phyloP scores from a whole-genome alignment of 164 flowering plant genomes.

The Aristolochia fimbriata region DNA sequence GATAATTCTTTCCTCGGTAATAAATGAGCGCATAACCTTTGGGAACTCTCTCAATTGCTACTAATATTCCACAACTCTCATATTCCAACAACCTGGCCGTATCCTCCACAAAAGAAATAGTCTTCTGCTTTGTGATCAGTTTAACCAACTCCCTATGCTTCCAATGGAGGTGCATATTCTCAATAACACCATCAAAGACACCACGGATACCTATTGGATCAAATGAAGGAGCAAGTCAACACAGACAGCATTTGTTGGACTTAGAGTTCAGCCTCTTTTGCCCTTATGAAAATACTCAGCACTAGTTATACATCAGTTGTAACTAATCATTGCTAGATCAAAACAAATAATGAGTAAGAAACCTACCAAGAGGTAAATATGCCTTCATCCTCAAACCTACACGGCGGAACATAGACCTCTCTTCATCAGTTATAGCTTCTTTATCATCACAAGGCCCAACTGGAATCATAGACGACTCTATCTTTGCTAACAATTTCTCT shows the following conservation, averaged over 20 bases:
- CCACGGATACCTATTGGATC: conserved; percentile 76
- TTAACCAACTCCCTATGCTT: conserved; percentile 96
- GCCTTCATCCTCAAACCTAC: conserved; percentile 94
- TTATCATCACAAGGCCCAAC: conserved; percentile 77
- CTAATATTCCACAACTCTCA: conserved; percentile 92
- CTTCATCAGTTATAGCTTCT: conserved; percentile 93
- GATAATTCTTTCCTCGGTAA: conserved; percentile 94
- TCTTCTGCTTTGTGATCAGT: conserved; percentile 80
- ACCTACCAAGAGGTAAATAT: conserved; percentile 83
- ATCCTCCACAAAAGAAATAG: conserved; percentile 84
- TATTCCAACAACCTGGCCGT: conserved; percentile 82
- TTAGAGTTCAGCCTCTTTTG: too few relatives aligned
- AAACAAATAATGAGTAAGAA: not conserved
- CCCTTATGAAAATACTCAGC: too few relatives aligned
- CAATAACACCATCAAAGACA: conserved; percentile 95
- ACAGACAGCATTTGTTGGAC: too few relatives aligned
- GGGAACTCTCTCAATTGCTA: conserved; percentile 85
- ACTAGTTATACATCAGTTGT: not conserved
- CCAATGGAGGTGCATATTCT: conserved; percentile 99
- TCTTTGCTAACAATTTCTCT: conserved; percentile 60
- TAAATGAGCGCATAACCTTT: conserved; percentile 88
- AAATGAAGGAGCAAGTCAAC: not conserved
- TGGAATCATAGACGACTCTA: conserved; percentile 83
- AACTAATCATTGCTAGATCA: not conserved
- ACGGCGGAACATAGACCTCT: conserved; percentile 77